A percentile compares a stretch with the other conserved stretches of the same genome.
Evolutionary conservation across 352 stramenopile species (phyloP).

Genomic region (Halophytophthora polymorphica): DNA sequence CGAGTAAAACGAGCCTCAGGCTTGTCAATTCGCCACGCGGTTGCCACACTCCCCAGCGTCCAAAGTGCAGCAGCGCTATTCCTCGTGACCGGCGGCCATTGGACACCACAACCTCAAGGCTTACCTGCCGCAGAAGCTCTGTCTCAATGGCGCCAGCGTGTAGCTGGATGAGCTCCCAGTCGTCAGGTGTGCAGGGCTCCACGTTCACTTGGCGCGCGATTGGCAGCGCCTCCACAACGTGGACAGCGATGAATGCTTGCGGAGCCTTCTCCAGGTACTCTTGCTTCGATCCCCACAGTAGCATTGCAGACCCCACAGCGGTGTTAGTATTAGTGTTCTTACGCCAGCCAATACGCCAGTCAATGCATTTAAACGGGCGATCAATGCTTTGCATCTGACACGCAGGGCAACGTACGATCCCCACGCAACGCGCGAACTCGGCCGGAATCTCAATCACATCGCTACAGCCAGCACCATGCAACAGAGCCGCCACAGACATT

Average conservation of each 20-base stretch:
- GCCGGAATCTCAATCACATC: conserved; percentile 81
- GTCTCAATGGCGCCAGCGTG: conserved; percentile 80
- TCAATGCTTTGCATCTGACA: not conserved
- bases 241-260: conserved; percentile 62
- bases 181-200: conserved; percentile 80
- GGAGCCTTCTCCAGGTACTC: conserved; percentile 56
- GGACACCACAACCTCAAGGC: not conserved
- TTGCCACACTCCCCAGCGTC: not conserved
- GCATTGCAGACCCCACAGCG: not conserved
- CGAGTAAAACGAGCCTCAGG: conserved; percentile 1
- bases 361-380: not conserved
- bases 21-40: not conserved
- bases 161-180: conserved; percentile 90
- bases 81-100: not conserved
- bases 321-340: not conserved
- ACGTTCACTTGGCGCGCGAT: conserved; percentile 76
- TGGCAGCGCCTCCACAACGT: conserved; percentile 68
- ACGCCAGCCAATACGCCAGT: conserved; percentile 1
- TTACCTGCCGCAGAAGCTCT: conserved; percentile 81
- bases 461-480: conserved; percentile 22
- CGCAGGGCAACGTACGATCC: conserved; percentile 45
- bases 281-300: conserved; percentile 29
- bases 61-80: not conserved
- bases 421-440: conserved; percentile 80
- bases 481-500: not conserved